phyloP scores from a whole-genome alignment of 169 alveolate genomes.

The Miamiensis avidus region DNA sequence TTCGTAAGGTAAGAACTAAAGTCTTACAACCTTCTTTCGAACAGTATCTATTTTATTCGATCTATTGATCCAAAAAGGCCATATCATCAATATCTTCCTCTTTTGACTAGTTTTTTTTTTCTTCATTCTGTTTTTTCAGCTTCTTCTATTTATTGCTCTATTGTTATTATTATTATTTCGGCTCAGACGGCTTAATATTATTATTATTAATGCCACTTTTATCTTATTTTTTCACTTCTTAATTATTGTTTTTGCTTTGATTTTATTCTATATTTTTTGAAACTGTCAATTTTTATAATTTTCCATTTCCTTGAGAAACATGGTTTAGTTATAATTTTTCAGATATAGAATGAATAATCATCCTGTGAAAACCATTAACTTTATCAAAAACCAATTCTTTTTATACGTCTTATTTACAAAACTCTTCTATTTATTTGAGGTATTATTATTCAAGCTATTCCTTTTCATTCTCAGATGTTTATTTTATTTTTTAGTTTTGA shows the following conservation, averaged over 20 bases:
- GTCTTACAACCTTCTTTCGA: conserved; percentile 28
- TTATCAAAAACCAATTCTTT: conserved; percentile 12
- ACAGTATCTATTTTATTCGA: conserved; percentile 32
- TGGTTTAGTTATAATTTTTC: conserved; percentile 43
- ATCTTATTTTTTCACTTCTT: conserved; percentile 15
- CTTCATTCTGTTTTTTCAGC: conserved; percentile 17
- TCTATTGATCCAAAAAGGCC: conserved; percentile 28
- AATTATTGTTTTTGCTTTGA: neutral
- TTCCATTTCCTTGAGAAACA: conserved; percentile 48
- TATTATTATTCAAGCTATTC: neutral
- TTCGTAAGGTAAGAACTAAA: conserved; percentile 21
- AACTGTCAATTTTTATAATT: conserved; percentile 23
- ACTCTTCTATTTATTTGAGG: conserved; percentile 2
- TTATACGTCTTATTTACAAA: conserved; percentile 2
- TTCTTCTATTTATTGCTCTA: conserved; percentile 27
- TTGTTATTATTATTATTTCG: conserved; percentile 10
- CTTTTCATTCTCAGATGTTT: neutral
- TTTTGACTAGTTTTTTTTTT: conserved; percentile 19
- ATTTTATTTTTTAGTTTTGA: neutral
- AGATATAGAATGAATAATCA: conserved; percentile 50
- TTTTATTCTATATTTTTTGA: neutral
- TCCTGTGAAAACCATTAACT: conserved; percentile 54
- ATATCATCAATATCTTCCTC: conserved; percentile 38
- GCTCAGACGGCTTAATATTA: conserved; percentile 1
- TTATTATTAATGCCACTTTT: conserved; percentile 17